Evolutionary conservation across 352 stramenopile species (phyloP), one percentile per base, ranked within the genome.

Genomic region (Phytopythium vexans): DNA sequence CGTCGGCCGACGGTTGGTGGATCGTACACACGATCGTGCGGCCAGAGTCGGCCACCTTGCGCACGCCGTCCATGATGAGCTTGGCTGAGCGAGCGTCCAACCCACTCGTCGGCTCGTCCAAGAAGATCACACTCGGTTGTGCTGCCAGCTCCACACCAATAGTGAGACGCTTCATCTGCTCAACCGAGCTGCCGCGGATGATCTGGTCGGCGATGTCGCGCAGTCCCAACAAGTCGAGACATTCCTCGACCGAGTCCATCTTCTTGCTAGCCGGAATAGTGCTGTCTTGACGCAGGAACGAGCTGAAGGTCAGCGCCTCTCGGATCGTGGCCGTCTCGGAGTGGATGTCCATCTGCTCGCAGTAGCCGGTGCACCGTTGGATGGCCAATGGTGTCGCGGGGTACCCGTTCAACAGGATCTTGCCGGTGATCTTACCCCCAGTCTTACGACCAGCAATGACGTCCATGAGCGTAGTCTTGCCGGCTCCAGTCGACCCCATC

Each of bases 281-380:
- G 41, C 54, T 67, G 38, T 67, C 58, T 48, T 74, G 66, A 38
- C 87, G 69, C 36, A 97, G 56, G 49, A 82, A 88, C 5, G 91
- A 88, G 41, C 76, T 92, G 62, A 97, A 97, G 7, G 67, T 64
- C 33, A 97, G 86, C 4, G 86, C 80, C 60, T 98, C 91, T 11
- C 87, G 70, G 37, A 92, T 86, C n/a, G 91, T 97, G 4, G 82
- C 72, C 3, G 84, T 92, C 49, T 90, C 73, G 27, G 82, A 81
- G 41, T 97, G 78, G 32, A 88, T 83, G 57, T 97, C 90, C 64
- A 97, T 93, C 59, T 97, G 90, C 51, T 79, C 72, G 32, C 72
- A 82, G 64, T 82, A 82, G 8, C 69, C 72, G 36, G 70, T 81
- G 52, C 64, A 73, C 1, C 71, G 71, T 38, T 66, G 69, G 34